These are phyloP conservation scores for Scleromitrula shiraiana DNA, from an alignment of 2,329 filamentous ascomycete genomes.

Conservation along the genomic window DNA sequence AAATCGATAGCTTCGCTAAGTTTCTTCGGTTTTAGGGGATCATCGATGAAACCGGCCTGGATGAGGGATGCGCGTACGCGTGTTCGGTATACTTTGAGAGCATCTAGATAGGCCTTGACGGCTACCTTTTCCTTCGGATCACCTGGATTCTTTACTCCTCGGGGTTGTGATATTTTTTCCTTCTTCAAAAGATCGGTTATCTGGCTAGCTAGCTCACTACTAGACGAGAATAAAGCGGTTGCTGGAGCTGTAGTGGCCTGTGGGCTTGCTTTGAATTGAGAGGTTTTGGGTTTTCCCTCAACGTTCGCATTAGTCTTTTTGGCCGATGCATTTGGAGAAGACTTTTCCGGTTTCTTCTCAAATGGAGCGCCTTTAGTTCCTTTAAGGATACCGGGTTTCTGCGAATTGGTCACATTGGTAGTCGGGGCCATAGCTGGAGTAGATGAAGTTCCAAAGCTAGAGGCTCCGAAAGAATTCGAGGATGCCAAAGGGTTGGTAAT, in stretches of 20 bases:
- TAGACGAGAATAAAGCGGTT: slow-evolving; percentile 8
- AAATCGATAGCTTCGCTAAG: slow-evolving; percentile 58
- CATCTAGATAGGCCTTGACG: slow-evolving; percentile 47
- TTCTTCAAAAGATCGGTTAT: slow-evolving; percentile 46
- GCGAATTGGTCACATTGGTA: not conserved
- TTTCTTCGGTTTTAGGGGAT: slow-evolving; percentile 54
- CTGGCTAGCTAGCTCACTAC: slow-evolving; percentile 34
- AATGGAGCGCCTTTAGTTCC: not conserved
- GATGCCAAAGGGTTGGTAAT: slow-evolving; percentile 11
- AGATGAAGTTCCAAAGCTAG: slow-evolving; percentile 4
- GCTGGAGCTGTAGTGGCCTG: not conserved
- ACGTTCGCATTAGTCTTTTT: not conserved
- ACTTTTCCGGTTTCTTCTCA: not conserved
- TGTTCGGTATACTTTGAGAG: slow-evolving; percentile 49
- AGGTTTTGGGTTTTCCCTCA: slow-evolving; percentile 1
- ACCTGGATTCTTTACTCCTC: slow-evolving; percentile 12
- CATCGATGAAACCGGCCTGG: slow-evolving; percentile 53
- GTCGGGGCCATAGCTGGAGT: not conserved
- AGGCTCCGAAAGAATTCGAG: not conserved
- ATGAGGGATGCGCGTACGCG: slow-evolving; percentile 50
- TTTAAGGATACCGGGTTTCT: not conserved
- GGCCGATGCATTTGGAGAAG: not conserved
- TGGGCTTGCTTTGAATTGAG: not conserved
- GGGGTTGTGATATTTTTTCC: slow-evolving; percentile 33
- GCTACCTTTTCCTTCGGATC: slow-evolving; percentile 34